These are phyloP conservation scores for Pichia sp. DNA, from an alignment of 1,139 yeast species.

Conservation along the genomic window DNA sequence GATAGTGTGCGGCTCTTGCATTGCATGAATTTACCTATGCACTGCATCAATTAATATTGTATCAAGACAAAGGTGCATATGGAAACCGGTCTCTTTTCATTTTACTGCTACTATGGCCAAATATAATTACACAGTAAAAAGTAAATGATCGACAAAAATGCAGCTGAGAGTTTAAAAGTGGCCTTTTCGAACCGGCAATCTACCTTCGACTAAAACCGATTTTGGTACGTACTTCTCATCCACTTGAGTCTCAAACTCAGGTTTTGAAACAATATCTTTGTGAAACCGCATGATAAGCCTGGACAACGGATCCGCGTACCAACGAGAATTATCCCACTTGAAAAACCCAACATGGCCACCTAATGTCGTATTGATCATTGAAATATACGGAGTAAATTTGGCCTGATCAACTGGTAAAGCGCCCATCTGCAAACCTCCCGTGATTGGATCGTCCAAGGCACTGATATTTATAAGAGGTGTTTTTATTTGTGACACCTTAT, in stretches of 20 bases:
- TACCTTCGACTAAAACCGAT: conserved; percentile 8
- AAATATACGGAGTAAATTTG: conserved; percentile 57
- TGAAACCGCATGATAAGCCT: conserved; percentile 23
- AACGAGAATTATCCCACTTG: conserved; percentile 41
- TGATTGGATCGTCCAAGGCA: conserved; percentile 80
- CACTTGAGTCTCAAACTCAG: conserved; percentile 7
- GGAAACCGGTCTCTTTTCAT: too few species aligned
- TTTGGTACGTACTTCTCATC: conserved; percentile 9
- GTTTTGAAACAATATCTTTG: conserved; percentile 7
- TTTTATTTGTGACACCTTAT: conserved; percentile 43
- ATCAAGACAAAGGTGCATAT: too few species aligned
- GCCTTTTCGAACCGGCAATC: conserved; percentile 3
- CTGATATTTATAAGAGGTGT: conserved; percentile 65
- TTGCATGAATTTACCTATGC: too few species aligned
- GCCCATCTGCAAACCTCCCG: conserved; percentile 36
- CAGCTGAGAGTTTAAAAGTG: neutral
- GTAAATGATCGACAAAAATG: neutral
- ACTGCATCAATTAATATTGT: too few species aligned
- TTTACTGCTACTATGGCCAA: neutral
- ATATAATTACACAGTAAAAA: too few species aligned
- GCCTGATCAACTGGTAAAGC: conserved; percentile 60
- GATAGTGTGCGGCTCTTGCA: too few species aligned
- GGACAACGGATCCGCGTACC: conserved; percentile 42
- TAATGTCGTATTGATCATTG: conserved; percentile 56
- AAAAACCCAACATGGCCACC: conserved; percentile 87